Evolutionary conservation across 257 asterid species (phyloP).

Genomic region (Ocimum tenuiflorum): DNA sequence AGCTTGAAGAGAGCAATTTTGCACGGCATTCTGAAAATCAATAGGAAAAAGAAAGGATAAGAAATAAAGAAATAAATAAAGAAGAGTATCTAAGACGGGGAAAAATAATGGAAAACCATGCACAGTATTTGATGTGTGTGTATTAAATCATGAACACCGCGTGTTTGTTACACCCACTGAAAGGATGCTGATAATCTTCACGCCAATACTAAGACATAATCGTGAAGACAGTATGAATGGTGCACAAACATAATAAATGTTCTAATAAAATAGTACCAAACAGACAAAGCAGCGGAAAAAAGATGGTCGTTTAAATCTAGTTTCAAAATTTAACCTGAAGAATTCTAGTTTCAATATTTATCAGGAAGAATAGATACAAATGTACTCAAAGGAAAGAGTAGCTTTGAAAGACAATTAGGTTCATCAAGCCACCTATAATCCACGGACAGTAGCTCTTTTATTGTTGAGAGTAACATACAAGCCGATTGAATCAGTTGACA

Average conservation of each 20-base stretch:
- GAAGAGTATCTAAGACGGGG: neutral
- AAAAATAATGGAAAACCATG: neutral
- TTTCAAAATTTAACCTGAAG: neutral
- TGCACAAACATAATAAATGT: neutral
- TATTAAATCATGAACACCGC: too few relatives aligned
- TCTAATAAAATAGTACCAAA: neutral
- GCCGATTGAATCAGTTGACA: neutral
- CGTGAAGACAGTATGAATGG: neutral
- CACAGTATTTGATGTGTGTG: too few relatives aligned
- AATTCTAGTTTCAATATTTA: neutral
- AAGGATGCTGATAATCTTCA: neutral
- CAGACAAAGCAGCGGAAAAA: neutral
- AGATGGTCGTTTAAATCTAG: neutral
- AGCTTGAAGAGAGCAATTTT: conserved; percentile 52
- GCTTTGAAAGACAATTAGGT: neutral
- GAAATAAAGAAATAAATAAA: neutral
- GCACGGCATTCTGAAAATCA: conserved; percentile 55
- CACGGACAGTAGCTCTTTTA: neutral
- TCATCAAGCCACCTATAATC: neutral
- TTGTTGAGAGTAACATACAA: neutral
- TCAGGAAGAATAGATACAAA: neutral
- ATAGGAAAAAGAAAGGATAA: neutral
- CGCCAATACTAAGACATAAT: neutral
- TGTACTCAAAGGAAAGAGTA: neutral
- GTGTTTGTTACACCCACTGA: neutral